Conservation (phyloP, 1,284 basidiomycete species). For the Gymnopus androsaceus region DNA sequence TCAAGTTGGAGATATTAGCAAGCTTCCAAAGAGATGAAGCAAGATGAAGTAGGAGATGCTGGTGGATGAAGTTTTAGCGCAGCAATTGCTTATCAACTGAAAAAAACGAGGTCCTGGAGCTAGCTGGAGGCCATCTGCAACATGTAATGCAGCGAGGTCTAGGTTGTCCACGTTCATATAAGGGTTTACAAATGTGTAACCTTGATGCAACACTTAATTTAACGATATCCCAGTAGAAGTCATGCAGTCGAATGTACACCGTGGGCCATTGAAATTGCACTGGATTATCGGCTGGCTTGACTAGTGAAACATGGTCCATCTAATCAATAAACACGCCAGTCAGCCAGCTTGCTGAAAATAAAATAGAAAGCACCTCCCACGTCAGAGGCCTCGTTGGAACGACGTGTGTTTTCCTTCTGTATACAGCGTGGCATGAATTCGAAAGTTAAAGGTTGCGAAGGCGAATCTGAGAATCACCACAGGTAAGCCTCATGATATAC, state of each 20-base stretch:
- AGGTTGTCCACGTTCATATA: slow-evolving; percentile 2
- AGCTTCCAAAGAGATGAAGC: not conserved
- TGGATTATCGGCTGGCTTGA: too few species aligned
- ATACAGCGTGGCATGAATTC: not conserved
- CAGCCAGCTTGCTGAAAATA: not conserved
- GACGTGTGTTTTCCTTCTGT: not conserved
- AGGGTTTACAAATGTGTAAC: not conserved
- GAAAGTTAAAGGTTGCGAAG: too few species aligned
- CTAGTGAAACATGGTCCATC: not conserved
- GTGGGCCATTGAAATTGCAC: not conserved
- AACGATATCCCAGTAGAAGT: not conserved
- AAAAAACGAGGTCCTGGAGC: not conserved
- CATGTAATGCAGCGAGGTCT: not conserved
- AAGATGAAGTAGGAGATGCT: not conserved
- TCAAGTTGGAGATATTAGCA: not conserved
- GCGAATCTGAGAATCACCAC: too few species aligned
- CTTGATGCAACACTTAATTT: not conserved
- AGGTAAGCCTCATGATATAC: too few species aligned
- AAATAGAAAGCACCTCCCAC: not conserved
- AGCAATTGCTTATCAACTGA: not conserved
- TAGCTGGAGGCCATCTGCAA: not conserved
- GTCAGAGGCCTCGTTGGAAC: not conserved
- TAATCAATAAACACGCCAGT: slow-evolving; percentile 2
- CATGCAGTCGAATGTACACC: not conserved
- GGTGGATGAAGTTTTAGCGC: not conserved